Base-by-base conservation (phyloP, 495 filamentous ascomycete species). In the Rhypophila decipiens region DNA sequence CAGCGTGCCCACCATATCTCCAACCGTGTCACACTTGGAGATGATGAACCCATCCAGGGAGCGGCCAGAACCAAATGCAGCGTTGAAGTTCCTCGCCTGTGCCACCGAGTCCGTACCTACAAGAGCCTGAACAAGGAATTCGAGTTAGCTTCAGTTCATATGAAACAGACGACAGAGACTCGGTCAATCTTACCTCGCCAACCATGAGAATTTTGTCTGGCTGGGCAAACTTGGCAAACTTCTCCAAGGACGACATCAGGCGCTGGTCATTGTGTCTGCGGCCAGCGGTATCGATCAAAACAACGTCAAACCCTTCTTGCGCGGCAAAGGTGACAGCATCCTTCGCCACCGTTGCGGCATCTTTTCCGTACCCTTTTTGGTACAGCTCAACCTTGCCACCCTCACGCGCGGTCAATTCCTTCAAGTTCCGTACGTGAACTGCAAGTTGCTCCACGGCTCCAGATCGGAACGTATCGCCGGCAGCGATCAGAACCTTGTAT, bases 171-270 rank as follows among this genome's bases (percentile, higher is more conserved):
- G 36, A 15, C 3, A 3, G 31, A 38, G 43, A 17, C 17, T 24
- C 22, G 35, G 20, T 4, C 31, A 1, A 41, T 58, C 70, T 61
- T 64, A 78, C 75, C 68, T 98, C 93, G 48, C 90, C 93, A 61
- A 98, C 93, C 93, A 98, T 97, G 57, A 98, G 78, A 49, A 97
- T 96, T 75, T 98, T 97, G 64, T 98, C 90, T 2, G 94, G 94
- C 42, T 88, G 76, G 7, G 93, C 93, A 58, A 96, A 85, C 58
- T 95, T 93, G 53, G 87, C 93, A 59, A 98, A 98, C 58, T 97
- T 97, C 71, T 96, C 91, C 31, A 98, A 71, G 3, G 83, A 88
- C 13, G 85, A 88, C 94, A 98, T 97, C 46, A 98, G 76, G 0
- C 93, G 81, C 60, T 88, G 80, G 61, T 98, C 93, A 58, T 98